Percentiles rank a stretch among this genome's conserved stretches.
Evolutionary conservation across 1,139 yeast species (phyloP).

Genomic region (Magnusiomyces sp.): DNA sequence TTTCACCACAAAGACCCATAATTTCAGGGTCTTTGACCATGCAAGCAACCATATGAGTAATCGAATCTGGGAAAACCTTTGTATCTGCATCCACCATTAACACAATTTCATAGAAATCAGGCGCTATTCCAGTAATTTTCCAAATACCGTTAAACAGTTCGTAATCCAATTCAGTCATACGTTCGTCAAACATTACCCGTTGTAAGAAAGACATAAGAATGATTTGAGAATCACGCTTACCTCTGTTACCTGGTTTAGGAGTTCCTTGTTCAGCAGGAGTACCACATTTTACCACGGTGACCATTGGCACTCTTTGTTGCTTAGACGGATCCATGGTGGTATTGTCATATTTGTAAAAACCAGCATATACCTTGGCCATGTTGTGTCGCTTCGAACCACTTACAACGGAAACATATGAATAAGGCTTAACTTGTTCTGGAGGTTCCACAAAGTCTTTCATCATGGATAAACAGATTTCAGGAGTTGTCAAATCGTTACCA

Average conservation of each 20-base stretch:
- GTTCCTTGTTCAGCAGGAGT: conserved; percentile 70
- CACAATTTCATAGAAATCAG: conserved; percentile 76
- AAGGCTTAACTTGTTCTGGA: conserved; percentile 63
- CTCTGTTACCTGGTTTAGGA: conserved; percentile 96
- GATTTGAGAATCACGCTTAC: conserved; percentile 95
- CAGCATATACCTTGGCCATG: conserved; percentile 89
- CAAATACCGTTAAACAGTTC: conserved; percentile 73
- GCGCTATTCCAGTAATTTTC: conserved; percentile 81
- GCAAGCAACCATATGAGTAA: conserved; percentile 88
- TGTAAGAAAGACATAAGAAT: conserved; percentile 90
- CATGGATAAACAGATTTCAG: conserved; percentile 80
- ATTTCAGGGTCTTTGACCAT: conserved; percentile 84
- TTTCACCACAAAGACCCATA: conserved; percentile 97
- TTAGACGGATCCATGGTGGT: conserved; percentile 64
- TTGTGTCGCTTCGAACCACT: conserved; percentile 89
- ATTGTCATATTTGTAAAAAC: conserved; percentile 78
- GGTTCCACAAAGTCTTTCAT: conserved; percentile 75
- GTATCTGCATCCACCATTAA: conserved; percentile 98
- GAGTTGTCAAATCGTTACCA: conserved; percentile 78
- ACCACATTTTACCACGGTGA: conserved; percentile 85
- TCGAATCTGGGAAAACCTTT: conserved; percentile 77
- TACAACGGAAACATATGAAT: conserved; percentile 91
- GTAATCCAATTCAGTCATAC: conserved; percentile 91
- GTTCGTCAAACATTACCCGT: conserved; percentile 85
- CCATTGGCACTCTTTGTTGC: conserved; percentile 83